phyloP scores from a whole-genome alignment of 1,284 basidiomycete species.

The Boletus hoseneyae region DNA sequence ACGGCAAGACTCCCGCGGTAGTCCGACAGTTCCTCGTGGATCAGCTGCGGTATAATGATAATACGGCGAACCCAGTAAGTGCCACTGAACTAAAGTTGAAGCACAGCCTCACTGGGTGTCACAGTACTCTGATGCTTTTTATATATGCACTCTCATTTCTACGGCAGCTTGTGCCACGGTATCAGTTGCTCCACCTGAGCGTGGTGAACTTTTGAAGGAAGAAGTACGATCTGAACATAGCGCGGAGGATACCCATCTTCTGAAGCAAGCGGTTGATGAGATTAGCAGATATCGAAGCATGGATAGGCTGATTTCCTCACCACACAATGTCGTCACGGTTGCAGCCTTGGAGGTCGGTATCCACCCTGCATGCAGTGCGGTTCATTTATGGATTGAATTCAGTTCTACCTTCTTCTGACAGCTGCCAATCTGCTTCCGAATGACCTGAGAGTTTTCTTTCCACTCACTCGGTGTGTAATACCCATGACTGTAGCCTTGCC shows the following conservation, averaged over 20 bases:
- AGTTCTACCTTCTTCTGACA: constrained; percentile 84
- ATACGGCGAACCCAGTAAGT: constrained; percentile 84
- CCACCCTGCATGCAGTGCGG: not conserved
- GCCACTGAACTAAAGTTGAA: not conserved
- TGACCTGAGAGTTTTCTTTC: constrained; percentile 81
- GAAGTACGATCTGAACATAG: constrained; percentile 65
- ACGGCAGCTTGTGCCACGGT: constrained; percentile 78
- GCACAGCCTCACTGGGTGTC: constrained; percentile 11
- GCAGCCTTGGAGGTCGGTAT: constrained; percentile 79
- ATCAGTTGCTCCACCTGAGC: constrained; percentile 69
- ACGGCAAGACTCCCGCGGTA: constrained; percentile 81
- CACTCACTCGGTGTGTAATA: constrained; percentile 75
- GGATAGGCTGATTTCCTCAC: constrained; percentile 93
- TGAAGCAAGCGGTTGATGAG: constrained; percentile 73
- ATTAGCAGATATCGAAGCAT: constrained; percentile 92
- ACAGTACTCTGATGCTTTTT: constrained; percentile 89
- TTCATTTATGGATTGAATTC: constrained; percentile 12
- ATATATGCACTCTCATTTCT: constrained; percentile 85
- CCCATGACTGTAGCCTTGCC: not conserved
- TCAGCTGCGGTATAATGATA: constrained; percentile 91
- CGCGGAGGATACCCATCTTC: constrained; percentile 60
- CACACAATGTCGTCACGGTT: constrained; percentile 90
- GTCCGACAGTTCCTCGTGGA: constrained; percentile 92
- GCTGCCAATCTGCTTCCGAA: constrained; percentile 80
- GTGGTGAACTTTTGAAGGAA: constrained; percentile 68